Evolutionary conservation across 2,329 filamentous ascomycete genomes (phyloP).

Genomic region (Meredithiella fracta): DNA sequence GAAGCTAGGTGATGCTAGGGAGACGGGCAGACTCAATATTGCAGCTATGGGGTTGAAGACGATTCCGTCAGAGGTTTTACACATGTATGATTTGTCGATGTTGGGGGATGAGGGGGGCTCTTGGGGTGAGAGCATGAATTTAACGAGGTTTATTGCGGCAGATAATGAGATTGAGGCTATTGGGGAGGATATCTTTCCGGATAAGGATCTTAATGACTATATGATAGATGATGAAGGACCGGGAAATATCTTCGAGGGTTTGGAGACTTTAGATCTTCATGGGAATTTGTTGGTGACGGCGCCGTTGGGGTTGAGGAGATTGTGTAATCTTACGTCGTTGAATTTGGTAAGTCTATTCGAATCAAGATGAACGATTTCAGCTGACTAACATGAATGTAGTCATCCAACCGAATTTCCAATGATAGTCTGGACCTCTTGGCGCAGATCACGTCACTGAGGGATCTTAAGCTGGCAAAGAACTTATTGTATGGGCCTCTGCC

Average conservation of each 20-base stretch:
- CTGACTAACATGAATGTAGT: constrained; percentile 27
- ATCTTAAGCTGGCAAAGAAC: constrained; percentile 71
- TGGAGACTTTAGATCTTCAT: constrained; percentile 73
- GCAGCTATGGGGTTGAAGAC: constrained; percentile 64
- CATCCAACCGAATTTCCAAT: constrained; percentile 65
- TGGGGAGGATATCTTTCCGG: constrained; percentile 62
- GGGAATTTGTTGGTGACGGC: constrained; percentile 60
- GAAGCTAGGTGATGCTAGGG: constrained; percentile 55
- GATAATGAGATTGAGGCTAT: constrained; percentile 74
- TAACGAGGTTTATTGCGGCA: constrained; percentile 68
- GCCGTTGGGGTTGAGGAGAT: constrained; percentile 57
- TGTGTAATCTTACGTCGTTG: constrained; percentile 59
- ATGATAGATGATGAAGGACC: constrained; percentile 46
- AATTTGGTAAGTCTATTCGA: constrained; percentile 48
- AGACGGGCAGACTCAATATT: constrained; percentile 73
- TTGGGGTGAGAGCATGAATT: constrained; percentile 85
- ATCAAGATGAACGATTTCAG: background rate
- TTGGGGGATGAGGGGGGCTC: constrained; percentile 45
- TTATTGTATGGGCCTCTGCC: constrained; percentile 52
- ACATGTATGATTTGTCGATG: constrained; percentile 74
- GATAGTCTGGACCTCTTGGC: constrained; percentile 55
- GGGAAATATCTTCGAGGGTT: constrained; percentile 62
- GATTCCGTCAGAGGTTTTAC: constrained; percentile 67
- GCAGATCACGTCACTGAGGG: constrained; percentile 55
- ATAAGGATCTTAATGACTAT: constrained; percentile 34